phyloP scores from a whole-genome alignment of 2,329 filamentous ascomycete genomes.

The Anthostomella pinea region DNA sequence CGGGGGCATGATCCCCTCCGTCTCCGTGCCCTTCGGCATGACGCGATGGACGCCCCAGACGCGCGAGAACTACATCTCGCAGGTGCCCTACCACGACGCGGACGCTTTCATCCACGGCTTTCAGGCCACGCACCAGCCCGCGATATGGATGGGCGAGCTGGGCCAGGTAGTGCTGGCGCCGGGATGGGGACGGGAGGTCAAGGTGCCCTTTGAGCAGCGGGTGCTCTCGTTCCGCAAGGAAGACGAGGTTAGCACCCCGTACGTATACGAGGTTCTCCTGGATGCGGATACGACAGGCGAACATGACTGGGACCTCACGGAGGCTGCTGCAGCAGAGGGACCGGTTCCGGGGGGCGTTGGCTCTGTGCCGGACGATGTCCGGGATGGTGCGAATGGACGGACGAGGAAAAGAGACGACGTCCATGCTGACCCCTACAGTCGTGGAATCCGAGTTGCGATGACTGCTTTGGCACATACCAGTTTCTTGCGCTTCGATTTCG shows the following conservation, averaged over 20 bases:
- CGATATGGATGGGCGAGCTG: conserved; percentile 52
- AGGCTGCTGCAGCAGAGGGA: conserved; percentile 24
- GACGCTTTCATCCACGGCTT: conserved; percentile 46
- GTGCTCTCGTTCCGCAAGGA: conserved; percentile 40
- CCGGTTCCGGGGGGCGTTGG: conserved; percentile 41
- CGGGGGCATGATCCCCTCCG: conserved; percentile 37
- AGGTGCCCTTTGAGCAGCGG: conserved; percentile 38
- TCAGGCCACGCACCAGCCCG: conserved; percentile 48
- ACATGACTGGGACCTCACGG: conserved; percentile 35
- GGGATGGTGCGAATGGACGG: conserved; percentile 40
- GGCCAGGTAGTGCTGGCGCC: conserved; percentile 43
- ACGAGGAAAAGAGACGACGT: conserved; percentile 24
- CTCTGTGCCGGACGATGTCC: conserved; percentile 33
- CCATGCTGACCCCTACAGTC: conserved; percentile 12
- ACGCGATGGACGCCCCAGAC: conserved; percentile 51
- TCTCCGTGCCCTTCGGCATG: conserved; percentile 44
- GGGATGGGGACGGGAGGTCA: conserved; percentile 32
- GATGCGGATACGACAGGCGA: conserved; percentile 35
- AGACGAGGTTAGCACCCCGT: conserved; percentile 42
- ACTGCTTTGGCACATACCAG: conserved; percentile 42
- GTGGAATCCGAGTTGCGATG: conserved; percentile 34
- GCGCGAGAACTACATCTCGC: conserved; percentile 47
- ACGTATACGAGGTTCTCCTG: conserved; percentile 44
- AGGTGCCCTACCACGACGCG: conserved; percentile 44
- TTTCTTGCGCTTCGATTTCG: conserved; percentile 40